A percentile compares a stretch with the other conserved stretches of the same genome.
phyloP scores from a whole-genome alignment of 2,329 filamentous ascomycete genomes.

The Pseudogymnoascus sp. region DNA sequence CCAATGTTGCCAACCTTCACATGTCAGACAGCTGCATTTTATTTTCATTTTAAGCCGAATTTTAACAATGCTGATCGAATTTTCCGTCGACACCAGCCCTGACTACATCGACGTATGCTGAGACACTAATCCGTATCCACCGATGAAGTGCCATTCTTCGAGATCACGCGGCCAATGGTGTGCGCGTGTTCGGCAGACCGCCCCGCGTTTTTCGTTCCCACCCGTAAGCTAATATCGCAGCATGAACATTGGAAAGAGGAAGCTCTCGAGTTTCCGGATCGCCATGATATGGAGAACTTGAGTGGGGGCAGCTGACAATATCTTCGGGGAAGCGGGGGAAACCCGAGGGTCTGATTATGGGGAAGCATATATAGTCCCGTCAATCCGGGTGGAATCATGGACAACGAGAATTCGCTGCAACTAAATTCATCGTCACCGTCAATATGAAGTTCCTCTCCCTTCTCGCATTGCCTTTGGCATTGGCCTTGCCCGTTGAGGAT shows the following conservation, averaged over 20 bases:
- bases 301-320: neutral
- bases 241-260: neutral
- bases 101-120: neutral
- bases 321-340: neutral
- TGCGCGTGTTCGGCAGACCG: neutral
- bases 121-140: neutral
- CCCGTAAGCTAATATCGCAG: neutral
- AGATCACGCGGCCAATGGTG: neutral
- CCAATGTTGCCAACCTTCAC: neutral
- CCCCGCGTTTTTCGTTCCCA: neutral
- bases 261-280: neutral
- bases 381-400: neutral
- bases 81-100: neutral
- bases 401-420: constrained; percentile 4
- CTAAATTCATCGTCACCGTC: neutral
- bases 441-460: constrained; percentile 4
- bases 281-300: neutral
- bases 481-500: neutral
- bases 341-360: neutral
- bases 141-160: neutral
- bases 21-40: neutral
- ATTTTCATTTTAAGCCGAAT: neutral
- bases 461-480: neutral
- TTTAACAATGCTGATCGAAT: neutral
- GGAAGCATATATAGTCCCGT: neutral